These are phyloP conservation scores for Lactuca saligna DNA, from an alignment of 129 eudicot genomes.

Conservation along the genomic window DNA sequence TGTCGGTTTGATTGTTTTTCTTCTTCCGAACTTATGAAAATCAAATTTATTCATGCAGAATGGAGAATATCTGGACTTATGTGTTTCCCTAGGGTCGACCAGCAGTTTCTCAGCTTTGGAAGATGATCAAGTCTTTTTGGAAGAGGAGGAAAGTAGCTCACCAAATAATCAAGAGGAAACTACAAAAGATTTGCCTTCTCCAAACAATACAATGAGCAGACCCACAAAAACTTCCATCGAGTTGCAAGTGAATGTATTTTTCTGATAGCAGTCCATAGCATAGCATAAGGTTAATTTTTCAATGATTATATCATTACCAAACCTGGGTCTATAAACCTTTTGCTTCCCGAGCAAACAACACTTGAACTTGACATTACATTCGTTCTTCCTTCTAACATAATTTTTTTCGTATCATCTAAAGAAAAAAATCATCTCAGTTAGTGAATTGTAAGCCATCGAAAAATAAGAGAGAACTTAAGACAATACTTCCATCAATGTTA, in stretches of 20 bases:
- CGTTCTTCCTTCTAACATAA: too few relatives aligned
- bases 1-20: constrained; percentile 16
- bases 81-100: constrained; percentile 71
- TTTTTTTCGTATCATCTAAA: too few relatives aligned
- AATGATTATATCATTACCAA: neutral
- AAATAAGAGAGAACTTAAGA: too few relatives aligned
- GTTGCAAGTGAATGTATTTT: constrained; percentile 60
- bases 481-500: too few relatives aligned
- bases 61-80: constrained; percentile 70
- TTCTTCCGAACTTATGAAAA: constrained; percentile 9
- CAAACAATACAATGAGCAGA: constrained; percentile 42
- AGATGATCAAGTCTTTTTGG: constrained; percentile 56
- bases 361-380: too few relatives aligned
- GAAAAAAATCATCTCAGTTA: too few relatives aligned
- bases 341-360: too few relatives aligned
- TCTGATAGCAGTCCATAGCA: constrained; percentile 10
- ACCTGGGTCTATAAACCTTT: constrained; percentile 5
- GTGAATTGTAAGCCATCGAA: too few relatives aligned
- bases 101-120: constrained; percentile 70
- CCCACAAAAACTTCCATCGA: constrained; percentile 70
- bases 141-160: constrained; percentile 45
- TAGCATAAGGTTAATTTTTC: neutral
- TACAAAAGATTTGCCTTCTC: constrained; percentile 33
- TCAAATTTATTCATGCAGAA: constrained; percentile 45
- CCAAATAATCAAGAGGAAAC: constrained; percentile 33